These are phyloP conservation scores for Entomortierella chlamydospora DNA, from an alignment of 192 early-diverging fungal genomes.

Conservation along the genomic window DNA sequence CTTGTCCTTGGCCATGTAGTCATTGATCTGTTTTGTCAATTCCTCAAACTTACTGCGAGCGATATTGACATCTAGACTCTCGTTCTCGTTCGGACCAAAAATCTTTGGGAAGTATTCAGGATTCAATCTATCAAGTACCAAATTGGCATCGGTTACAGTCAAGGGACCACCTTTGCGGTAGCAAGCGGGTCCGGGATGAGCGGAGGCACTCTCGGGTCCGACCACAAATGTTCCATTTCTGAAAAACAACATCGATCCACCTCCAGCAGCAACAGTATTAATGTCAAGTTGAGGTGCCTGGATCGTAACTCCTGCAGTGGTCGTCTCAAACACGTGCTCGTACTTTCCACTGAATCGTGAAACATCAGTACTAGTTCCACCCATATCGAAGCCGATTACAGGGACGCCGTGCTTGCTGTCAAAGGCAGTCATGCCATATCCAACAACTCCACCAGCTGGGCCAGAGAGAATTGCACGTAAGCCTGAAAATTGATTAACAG, in stretches of 20 bases:
- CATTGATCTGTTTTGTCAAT: slow-evolving; percentile 76
- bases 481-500: slow-evolving; percentile 87
- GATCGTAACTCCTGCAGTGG: slow-evolving; percentile 90
- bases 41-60: slow-evolving; percentile 71
- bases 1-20: slow-evolving; percentile 53
- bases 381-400: slow-evolving; percentile 98
- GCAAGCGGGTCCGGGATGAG: slow-evolving; percentile 96
- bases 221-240: slow-evolving; percentile 94
- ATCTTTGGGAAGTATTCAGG: slow-evolving; percentile 93
- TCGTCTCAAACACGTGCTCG: slow-evolving; percentile 96
- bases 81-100: slow-evolving; percentile 88
- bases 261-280: slow-evolving; percentile 96
- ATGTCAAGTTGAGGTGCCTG: slow-evolving; percentile 98
- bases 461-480: slow-evolving; percentile 93
- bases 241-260: slow-evolving; percentile 93
- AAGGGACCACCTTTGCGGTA: slow-evolving; percentile 94
- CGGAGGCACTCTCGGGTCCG: slow-evolving; percentile 91
- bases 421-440: slow-evolving; percentile 66
- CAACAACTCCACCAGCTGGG: slow-evolving; percentile 96
- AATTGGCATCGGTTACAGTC: slow-evolving; percentile 95
- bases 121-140: slow-evolving; percentile 87
- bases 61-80: slow-evolving; percentile 79
- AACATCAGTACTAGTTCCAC: slow-evolving; percentile 92
- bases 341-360: slow-evolving; percentile 89
- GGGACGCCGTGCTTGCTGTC: slow-evolving; percentile 61